Evolutionary conservation across 73 alveolate genomes (phyloP).

Genomic region (Paramecium biaurelia): DNA sequence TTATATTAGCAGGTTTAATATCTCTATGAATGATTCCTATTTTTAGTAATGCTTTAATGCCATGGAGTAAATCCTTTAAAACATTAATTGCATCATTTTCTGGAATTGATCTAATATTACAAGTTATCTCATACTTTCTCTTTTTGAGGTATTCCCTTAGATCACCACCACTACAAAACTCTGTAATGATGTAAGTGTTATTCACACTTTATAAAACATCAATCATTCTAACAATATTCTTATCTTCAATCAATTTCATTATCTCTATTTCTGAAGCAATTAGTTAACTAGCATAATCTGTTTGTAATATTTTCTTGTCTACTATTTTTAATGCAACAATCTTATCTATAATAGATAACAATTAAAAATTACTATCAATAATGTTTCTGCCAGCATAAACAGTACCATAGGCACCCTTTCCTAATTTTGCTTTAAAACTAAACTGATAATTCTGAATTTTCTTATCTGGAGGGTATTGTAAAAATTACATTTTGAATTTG

Average conservation of each 20-base stretch:
- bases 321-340: constrained; percentile 32
- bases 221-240: constrained; percentile 9
- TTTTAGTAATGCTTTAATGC: constrained; percentile 27
- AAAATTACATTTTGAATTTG: background rate
- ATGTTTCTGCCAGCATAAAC: constrained; percentile 60
- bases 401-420: constrained; percentile 68
- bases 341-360: background rate
- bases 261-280: constrained; percentile 55
- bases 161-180: constrained; percentile 63
- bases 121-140: background rate
- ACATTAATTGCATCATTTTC: constrained; percentile 49
- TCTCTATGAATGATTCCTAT: constrained; percentile 61
- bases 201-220: constrained; percentile 49
- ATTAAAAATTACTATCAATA: background rate
- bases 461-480: constrained; percentile 52
- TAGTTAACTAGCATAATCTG: constrained; percentile 39
- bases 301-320: constrained; percentile 13
- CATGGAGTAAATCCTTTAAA: constrained; percentile 38
- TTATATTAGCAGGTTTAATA: constrained; percentile 61
- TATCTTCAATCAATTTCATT: constrained; percentile 33
- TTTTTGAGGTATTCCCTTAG: constrained; percentile 32
- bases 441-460: constrained; percentile 51
- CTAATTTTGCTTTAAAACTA: constrained; percentile 50
- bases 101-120: background rate
- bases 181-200: constrained; percentile 52